Evolutionary conservation across 768 basidiomycete species (phyloP).

Genomic region (Myochromella boudieri): DNA sequence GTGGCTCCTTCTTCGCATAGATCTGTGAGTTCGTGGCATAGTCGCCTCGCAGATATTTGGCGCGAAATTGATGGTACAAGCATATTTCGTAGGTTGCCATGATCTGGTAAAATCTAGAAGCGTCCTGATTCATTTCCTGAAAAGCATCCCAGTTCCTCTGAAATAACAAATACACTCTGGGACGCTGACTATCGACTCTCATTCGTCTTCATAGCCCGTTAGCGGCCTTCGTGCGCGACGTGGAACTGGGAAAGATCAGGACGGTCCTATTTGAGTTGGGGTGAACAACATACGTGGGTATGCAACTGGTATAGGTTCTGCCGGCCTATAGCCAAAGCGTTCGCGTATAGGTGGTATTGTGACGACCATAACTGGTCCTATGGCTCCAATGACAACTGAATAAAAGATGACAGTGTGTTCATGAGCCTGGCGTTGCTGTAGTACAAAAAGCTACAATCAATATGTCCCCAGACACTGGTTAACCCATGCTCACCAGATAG

Average conservation of each 20-base stretch:
- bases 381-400: constrained; percentile 70
- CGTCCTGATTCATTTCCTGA: too few relatives aligned
- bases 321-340: constrained; percentile 66
- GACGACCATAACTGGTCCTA: constrained; percentile 75
- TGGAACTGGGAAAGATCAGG: constrained; percentile 47
- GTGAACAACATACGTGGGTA: constrained; percentile 68
- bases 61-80: too few relatives aligned
- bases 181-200: neutral
- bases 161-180: neutral
- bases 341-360: constrained; percentile 78
- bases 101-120: too few relatives aligned
- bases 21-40: too few relatives aligned
- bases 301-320: constrained; percentile 70
- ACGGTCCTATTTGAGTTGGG: neutral
- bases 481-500: constrained; percentile 34
- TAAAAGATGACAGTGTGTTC: constrained; percentile 91
- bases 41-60: too few relatives aligned
- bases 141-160: neutral
- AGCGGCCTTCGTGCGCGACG: constrained; percentile 68
- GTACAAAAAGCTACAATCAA: constrained; percentile 7
- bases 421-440: constrained; percentile 87
- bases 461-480: neutral
- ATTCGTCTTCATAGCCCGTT: constrained; percentile 73
- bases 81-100: too few relatives aligned
- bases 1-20: too few relatives aligned